Conservation (phyloP, 202 grass and related monocot genomes). For the Tripidium arundinaceum region DNA sequence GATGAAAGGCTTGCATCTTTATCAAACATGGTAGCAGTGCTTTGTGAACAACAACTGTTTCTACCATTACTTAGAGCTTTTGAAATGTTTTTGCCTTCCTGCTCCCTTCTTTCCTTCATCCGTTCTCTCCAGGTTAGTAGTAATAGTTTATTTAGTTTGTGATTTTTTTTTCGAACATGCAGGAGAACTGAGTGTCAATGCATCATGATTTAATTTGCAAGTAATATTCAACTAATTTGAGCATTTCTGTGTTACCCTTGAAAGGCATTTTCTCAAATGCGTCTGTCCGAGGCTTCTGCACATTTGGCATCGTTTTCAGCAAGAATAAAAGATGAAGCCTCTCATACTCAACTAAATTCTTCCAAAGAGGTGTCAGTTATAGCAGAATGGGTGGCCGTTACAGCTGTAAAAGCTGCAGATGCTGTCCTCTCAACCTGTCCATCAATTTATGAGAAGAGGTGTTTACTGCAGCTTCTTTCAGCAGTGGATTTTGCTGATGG, state of each 20-base stretch:
- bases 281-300: conserved; percentile 72
- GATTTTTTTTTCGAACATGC: background rate
- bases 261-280: conserved; percentile 99
- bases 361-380: conserved; percentile 52
- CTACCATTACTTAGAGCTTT: conserved; percentile 87
- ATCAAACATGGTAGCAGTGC: conserved; percentile 79
- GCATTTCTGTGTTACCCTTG: conserved; percentile 30
- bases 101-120: conserved; percentile 82
- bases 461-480: conserved; percentile 78
- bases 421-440: conserved; percentile 77
- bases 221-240: conserved; percentile 32
- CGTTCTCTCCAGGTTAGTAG: conserved; percentile 78
- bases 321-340: conserved; percentile 78
- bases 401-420: conserved; percentile 88
- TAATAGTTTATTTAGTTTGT: conserved; percentile 18
- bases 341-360: conserved; percentile 44
- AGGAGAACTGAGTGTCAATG: background rate
- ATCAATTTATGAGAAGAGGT: conserved; percentile 87
- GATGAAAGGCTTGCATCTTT: conserved; percentile 72
- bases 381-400: conserved; percentile 67
- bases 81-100: conserved; percentile 94
- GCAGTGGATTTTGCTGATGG: conserved; percentile 85
- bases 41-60: conserved; percentile 94
- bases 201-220: background rate
- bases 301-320: conserved; percentile 77